phyloP scores from a whole-genome alignment of 495 filamentous ascomycete species.

The Pseudomonodictys pantanalensis region DNA sequence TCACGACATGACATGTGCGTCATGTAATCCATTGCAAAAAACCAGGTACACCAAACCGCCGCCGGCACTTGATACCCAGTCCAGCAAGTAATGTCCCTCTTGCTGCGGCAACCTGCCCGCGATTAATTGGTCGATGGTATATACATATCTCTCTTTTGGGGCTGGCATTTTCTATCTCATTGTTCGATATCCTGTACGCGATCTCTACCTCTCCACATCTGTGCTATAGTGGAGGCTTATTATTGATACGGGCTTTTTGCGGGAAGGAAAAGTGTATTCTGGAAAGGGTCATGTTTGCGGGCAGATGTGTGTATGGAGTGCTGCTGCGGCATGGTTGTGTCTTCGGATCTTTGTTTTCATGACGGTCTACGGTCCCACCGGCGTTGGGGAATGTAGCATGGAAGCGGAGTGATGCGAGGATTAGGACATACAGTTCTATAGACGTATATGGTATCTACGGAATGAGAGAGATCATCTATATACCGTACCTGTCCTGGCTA shows the following conservation, averaged over 20 bases:
- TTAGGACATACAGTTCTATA: no score
- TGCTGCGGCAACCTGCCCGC: background rate
- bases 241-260: background rate
- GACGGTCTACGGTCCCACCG: no score
- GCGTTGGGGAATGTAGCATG: no score
- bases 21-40: no score
- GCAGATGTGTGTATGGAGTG: no score
- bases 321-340: no score
- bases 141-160: background rate
- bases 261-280: background rate
- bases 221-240: background rate
- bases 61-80: constrained; percentile 10
- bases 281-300: no score
- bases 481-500: no score
- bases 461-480: no score
- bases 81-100: constrained; percentile 13
- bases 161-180: background rate
- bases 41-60: background rate
- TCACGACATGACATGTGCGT: background rate
- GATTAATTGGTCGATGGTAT: background rate
- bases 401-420: no score
- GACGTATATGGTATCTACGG: no score
- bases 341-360: no score
- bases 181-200: constrained; percentile 14
- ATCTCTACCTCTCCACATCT: background rate